Base-by-base conservation (phyloP, 2,329 filamentous ascomycete genomes). In the Stachybotrys elegans region DNA sequence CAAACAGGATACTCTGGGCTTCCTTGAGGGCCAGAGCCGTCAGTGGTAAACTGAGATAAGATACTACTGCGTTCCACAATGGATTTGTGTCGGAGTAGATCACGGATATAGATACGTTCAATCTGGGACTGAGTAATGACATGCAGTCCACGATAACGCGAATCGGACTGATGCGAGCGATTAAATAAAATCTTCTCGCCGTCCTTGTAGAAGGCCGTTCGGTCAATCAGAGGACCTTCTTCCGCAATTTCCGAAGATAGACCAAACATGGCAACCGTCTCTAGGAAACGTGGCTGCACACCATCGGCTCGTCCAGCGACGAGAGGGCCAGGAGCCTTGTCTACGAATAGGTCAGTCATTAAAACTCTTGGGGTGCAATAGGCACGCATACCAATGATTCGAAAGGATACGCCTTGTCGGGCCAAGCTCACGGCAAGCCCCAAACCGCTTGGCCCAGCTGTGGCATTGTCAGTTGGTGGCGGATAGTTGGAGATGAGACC, bases 101-200 rank as follows among this genome's bases (percentile, higher is more conserved):
- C 63, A 6, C 64, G 55, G 20, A 67, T 54, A 39, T 58, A 66
- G 22, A 67, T 61, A 9, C 56, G 48, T 46, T 66, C 63, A 9
- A 66, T 23, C 21, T 39, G 36, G n/a, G 19, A 19, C 21, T 39
- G 36, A 4, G 36, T 39, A 21, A 39, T 39, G 36, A 39, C 21
- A 21, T 39, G 36, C 36, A 39, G 36, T n/a, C 36, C 36, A n/a
- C 36, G 57, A 41, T 62, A 65, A 6, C 59, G 52, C 12, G 62
- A 64, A 46, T 65, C 62, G 4, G 53, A 63, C 41, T 61, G 58
- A 38, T 55, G 54, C 6, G 52, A 53, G 11, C 51, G 54, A 16
- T 44, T 48, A 43, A 54, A 57, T 5, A 58, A 25, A 27, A 65
- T 37, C 40, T 56, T 57, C 37, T 55, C 43, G 4, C 62, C 60